A percentile compares a stretch with the other conserved stretches of the same genome.
Evolutionary conservation across 2,329 filamentous ascomycete species (phyloP).

Genomic region (Geosmithia morbida): DNA sequence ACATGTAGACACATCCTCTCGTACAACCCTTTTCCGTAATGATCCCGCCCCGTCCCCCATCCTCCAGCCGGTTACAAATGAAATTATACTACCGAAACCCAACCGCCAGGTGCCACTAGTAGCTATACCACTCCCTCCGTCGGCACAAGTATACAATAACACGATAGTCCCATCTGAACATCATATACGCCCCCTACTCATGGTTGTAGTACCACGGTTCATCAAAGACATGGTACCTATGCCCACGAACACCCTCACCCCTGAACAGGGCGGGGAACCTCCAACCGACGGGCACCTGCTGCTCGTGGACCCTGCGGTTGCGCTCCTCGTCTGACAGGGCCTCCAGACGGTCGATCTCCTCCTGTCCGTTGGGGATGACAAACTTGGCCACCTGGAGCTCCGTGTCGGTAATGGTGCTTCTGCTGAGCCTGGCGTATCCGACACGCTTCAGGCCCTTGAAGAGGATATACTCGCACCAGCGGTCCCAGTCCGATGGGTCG

Average conservation of each 20-base stretch:
- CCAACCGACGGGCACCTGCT: slow-evolving; percentile 60
- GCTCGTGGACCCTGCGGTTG: slow-evolving; percentile 47
- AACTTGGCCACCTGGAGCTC: slow-evolving; percentile 97
- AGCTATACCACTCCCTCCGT: no score
- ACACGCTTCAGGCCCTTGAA: slow-evolving; percentile 79
- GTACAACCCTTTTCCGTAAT: no score
- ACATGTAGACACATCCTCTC: no score
- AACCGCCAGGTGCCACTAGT: no score
- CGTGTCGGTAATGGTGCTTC: slow-evolving; percentile 89
- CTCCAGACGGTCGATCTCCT: slow-evolving; percentile 32
- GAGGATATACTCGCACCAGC: slow-evolving; percentile 98
- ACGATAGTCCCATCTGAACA: no score
- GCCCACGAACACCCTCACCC: slow-evolving; percentile 74
- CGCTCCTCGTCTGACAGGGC: slow-evolving; percentile 36
- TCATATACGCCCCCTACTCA: neutral
- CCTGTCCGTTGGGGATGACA: slow-evolving; percentile 54
- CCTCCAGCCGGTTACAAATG: no score
- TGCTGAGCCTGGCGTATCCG: slow-evolving; percentile 79
- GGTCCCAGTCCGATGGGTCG: slow-evolving; percentile 82
- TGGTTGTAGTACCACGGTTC: slow-evolving; percentile 62
- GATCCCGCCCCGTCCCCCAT: no score
- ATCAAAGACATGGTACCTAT: slow-evolving; percentile 89
- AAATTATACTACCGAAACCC: no score
- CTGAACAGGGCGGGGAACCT: slow-evolving; percentile 77
- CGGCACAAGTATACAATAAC: no score